Percentiles rank a stretch among this genome's conserved stretches.
Evolutionary conservation across 140 eudicot species (phyloP).

Genomic region (Oenanthe javanica): DNA sequence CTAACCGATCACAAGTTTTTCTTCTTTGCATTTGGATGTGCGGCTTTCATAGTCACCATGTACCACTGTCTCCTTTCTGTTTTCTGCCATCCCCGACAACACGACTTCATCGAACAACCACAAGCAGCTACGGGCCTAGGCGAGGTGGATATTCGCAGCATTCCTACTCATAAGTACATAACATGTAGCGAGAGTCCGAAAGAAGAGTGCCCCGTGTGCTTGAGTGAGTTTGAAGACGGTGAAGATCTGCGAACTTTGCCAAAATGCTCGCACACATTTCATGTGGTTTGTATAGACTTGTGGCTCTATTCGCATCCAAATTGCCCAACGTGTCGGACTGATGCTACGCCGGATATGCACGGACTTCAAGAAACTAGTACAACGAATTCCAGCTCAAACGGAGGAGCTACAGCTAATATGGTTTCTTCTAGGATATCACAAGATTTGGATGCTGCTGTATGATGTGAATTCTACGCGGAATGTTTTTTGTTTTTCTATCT

Average conservation of each 20-base stretch:
- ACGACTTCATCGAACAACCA: not conserved
- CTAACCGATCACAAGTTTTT: not conserved
- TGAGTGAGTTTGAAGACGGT: constrained; percentile 53
- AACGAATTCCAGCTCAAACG: not conserved
- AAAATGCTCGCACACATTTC: constrained; percentile 52
- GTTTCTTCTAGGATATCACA: constrained; percentile 14
- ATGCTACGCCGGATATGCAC: constrained; percentile 16
- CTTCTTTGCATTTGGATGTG: constrained; percentile 25
- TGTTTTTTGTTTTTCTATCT: not conserved
- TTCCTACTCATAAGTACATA: constrained; percentile 39
- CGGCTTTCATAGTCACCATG: constrained; percentile 35
- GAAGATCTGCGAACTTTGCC: constrained; percentile 59
- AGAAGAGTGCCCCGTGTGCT: constrained; percentile 41
- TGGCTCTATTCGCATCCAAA: constrained; percentile 56
- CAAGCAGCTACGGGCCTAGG: not conserved
- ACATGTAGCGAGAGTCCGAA: constrained; percentile 18
- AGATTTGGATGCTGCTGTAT: constrained; percentile 9
- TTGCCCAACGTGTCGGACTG: constrained; percentile 51
- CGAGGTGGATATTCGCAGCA: constrained; percentile 5
- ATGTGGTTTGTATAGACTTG: constrained; percentile 51
- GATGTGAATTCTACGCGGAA: not conserved
- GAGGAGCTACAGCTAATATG: constrained; percentile 13
- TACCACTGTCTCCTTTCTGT: constrained; percentile 36
- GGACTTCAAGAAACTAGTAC: not conserved
- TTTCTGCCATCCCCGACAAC: constrained; percentile 25